These are phyloP conservation scores for Solanum lycopersicoides DNA, from an alignment of 257 asterid species.

Conservation along the genomic window DNA sequence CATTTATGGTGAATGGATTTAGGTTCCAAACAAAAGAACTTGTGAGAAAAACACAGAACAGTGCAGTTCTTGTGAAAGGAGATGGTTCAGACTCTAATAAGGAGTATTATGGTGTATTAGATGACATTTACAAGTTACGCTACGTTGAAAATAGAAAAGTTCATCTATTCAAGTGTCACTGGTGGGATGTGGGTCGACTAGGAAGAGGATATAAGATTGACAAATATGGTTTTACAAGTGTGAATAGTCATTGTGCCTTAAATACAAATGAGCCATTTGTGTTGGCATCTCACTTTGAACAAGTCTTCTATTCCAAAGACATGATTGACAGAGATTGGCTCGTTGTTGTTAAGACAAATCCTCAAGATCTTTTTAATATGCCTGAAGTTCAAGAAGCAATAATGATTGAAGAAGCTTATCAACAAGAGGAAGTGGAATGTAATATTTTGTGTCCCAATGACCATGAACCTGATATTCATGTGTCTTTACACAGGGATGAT, in stretches of 20 bases:
- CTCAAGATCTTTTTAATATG: background rate
- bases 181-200: background rate
- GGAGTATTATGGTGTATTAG: background rate
- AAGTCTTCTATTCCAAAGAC: background rate
- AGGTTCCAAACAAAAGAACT: background rate
- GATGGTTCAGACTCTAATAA: background rate
- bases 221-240: background rate
- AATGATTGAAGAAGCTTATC: background rate
- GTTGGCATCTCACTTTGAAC: background rate
- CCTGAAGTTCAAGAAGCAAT: background rate
- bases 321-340: background rate
- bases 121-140: background rate
- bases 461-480: background rate
- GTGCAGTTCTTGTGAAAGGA: background rate
- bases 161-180: background rate
- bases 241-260: background rate
- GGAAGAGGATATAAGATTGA: background rate
- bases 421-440: background rate
- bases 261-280: background rate
- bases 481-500: background rate
- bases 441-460: background rate
- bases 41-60: background rate
- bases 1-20: background rate
- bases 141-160: background rate
- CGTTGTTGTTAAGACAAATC: background rate